Evolutionary conservation across 192 early-diverging fungal species (phyloP), one percentile per base, ranked within the genome.

Genomic region (Rhizophagus clarus): DNA sequence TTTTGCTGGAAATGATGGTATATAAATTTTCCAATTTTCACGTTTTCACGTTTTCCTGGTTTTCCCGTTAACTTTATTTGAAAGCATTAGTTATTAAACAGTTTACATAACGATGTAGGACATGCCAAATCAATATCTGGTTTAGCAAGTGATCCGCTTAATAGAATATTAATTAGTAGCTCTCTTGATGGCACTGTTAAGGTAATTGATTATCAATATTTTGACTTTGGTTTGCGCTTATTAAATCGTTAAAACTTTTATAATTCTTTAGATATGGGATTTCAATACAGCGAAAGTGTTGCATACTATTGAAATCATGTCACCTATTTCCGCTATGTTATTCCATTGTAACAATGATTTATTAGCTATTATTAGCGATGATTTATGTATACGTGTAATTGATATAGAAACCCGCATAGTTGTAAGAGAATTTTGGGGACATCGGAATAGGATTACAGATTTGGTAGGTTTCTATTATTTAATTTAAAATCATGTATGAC

Each of bases 371-470:
- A 89, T 88, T 10, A 92, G 90, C 80, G 98, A 99, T 84, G 97
- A 99, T 85, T 83, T 95, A 8, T 86, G 89, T 70, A 91, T 99
- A 67, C 93, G 95, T 31, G 91, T 99, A 61, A 84, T 98, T 28
- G 98, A 99, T 86, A 77, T 92, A 17, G 94, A 96, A 77, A 93
- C 95, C 10, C 82, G 87, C 67, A 92, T 88, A 49, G 82, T 96
- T 72, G 94, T 99, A 66, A 90, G 98, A 87, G 92, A 92, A 83
- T 96, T 99, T 81, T 88, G 89, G 85, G 96, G 96, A 0, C 96
- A 98, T 83, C 85, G 88, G 45, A 95, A 92, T 82, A 88, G 95
- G 32, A 96, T 99, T 72, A 92, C 95, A n/a, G 95, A 97, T 79
- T 82, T 97, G 85, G 93, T 94, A 85, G 83, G 67, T 14, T 71